Percentiles rank a stretch among this genome's conserved stretches.
phyloP scores from a whole-genome alignment of 2,329 filamentous ascomycete genomes.

The Podosphaera fusca region DNA sequence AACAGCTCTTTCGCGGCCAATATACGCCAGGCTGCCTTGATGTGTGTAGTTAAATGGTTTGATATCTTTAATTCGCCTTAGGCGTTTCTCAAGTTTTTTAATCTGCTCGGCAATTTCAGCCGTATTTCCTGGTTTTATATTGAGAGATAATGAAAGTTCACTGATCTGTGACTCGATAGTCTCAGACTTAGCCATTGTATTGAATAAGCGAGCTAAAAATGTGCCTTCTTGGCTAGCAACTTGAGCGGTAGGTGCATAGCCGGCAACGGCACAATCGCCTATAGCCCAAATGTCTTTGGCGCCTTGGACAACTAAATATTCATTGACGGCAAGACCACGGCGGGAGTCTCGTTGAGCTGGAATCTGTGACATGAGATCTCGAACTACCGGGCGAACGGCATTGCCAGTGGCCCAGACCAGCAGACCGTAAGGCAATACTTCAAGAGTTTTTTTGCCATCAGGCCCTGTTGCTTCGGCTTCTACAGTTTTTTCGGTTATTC shows the following conservation, averaged over 20 bases:
- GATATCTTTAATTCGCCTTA: slow-evolving; percentile 77
- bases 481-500: slow-evolving; percentile 76
- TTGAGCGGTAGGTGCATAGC: slow-evolving; percentile 93
- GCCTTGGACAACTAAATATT: slow-evolving; percentile 95
- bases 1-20: slow-evolving; percentile 92
- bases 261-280: slow-evolving; percentile 89
- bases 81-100: slow-evolving; percentile 62
- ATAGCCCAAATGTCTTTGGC: slow-evolving; percentile 95
- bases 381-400: slow-evolving; percentile 68
- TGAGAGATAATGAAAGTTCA: slow-evolving; percentile 38
- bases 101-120: slow-evolving; percentile 52
- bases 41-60: slow-evolving; percentile 98
- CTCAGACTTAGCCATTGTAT: slow-evolving; percentile 95
- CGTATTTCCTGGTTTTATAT: slow-evolving; percentile 37
- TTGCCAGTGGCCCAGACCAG: slow-evolving; percentile 98
- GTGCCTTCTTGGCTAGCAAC: slow-evolving; percentile 87
- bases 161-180: slow-evolving; percentile 54
- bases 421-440: slow-evolving; percentile 78
- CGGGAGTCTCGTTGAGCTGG: slow-evolving; percentile 88
- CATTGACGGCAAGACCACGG: slow-evolving; percentile 87
- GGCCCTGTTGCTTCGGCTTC: slow-evolving; percentile 67
- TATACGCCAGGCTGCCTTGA: slow-evolving; percentile 91
- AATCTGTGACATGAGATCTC: slow-evolving; percentile 77
- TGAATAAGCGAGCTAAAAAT: slow-evolving; percentile 89
- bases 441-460: slow-evolving; percentile 60